Evolutionary conservation across 306 rosid species (phyloP), one percentile per base, ranked within the genome.

Genomic region (Adenanthera pavonina): DNA sequence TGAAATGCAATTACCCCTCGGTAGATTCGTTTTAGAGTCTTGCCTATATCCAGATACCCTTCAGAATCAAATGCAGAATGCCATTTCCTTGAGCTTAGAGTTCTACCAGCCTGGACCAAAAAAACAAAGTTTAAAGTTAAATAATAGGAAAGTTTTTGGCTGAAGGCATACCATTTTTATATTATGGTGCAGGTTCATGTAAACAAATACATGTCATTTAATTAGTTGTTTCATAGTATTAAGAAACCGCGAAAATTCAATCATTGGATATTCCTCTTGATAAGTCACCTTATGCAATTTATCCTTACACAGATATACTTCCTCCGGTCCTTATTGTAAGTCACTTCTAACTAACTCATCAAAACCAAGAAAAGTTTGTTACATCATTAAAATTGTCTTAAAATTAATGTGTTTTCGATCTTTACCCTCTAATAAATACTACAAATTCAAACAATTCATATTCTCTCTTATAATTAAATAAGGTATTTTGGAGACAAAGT

Each of bases 61-160:
- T 96, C 99, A 41, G 90, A 80, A 78, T 88, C 84, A 79, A 96
- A 96, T 30, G 98, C 94, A 20, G 94, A 89, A 47, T 93, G 91
- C 99, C 99, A 96, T 90, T 93, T 96, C 84, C 97, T 92, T 77
- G 83, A 85, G 83, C 98, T 92, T 72, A 96, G 84, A 43, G 99
- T 96, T 83, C 85, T 96, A 83, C 99, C 99, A 74, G 97, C 89
- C 99, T 96, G 96, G 79, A 79, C 74, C 76, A 66, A 59, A 66
- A 54, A 69, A 12, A 66, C 44, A 38, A 89, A 77, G 81, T 48
- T 61, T 40, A 72, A 64, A 60, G 25, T 30, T 34, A 44, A 46
- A 77, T 36, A 74, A 30, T 46, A 90, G 51, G 30, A 3, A 49
- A 72, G 33, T 35, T 66, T 10, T 38, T 47, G 57, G 69, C 62